Conservation (phyloP, 805 yeast species). For the Kazachstania kunashirensis region DNA sequence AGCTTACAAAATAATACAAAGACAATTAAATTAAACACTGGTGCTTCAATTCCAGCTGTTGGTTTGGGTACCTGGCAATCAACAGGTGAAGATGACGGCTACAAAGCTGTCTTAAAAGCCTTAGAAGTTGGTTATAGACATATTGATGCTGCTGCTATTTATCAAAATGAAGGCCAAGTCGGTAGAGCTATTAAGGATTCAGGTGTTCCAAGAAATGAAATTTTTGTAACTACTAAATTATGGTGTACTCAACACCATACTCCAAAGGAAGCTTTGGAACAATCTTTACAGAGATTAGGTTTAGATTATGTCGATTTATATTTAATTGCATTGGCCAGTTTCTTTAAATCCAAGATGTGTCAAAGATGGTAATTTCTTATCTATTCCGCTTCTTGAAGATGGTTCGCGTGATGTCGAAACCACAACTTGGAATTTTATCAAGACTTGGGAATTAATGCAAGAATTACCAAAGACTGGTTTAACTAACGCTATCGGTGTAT, state of each 20-base stretch:
- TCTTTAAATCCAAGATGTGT: slow-evolving; percentile 37
- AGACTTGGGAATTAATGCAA: slow-evolving; percentile 60
- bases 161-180: slow-evolving; percentile 56
- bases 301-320: slow-evolving; percentile 71
- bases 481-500: slow-evolving; percentile 64
- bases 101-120: slow-evolving; percentile 50
- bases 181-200: slow-evolving; percentile 48
- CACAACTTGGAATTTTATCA: slow-evolving; percentile 35
- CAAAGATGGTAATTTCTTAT: slow-evolving; percentile 27
- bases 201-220: slow-evolving; percentile 53
- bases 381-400: slow-evolving; percentile 31
- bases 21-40: slow-evolving; percentile 45
- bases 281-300: slow-evolving; percentile 52
- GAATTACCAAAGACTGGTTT: slow-evolving; percentile 41
- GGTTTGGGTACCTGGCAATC: slow-evolving; percentile 73
- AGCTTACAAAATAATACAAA: slow-evolving; percentile 14
- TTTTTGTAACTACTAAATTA: slow-evolving; percentile 65
- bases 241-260: slow-evolving; percentile 44
- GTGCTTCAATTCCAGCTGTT: slow-evolving; percentile 51
- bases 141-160: slow-evolving; percentile 67
- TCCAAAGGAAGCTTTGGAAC: slow-evolving; percentile 45
- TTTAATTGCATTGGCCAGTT: slow-evolving; percentile 78
- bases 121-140: slow-evolving; percentile 59
- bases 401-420: slow-evolving; percentile 33
- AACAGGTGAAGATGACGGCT: slow-evolving; percentile 42